Conservation (phyloP, 2,329 filamentous ascomycete genomes). For the Paraphaeosphaeria minitans region DNA sequence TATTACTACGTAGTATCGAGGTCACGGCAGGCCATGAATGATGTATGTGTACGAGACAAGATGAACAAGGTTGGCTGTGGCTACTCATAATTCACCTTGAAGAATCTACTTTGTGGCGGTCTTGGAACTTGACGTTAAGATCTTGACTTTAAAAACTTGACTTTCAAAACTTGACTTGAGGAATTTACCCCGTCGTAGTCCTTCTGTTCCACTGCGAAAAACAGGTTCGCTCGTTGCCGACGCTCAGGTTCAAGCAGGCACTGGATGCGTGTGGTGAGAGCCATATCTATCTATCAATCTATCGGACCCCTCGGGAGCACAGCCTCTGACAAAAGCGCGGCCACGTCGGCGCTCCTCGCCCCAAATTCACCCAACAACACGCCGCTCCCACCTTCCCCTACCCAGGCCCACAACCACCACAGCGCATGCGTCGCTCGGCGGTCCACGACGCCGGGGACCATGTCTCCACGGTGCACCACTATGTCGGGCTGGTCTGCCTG, state of each 20-base stretch:
- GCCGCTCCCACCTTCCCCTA: neutral
- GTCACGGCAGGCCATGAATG: no score
- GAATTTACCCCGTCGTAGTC: no score
- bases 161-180: no score
- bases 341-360: constrained; percentile 19
- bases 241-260: neutral
- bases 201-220: neutral
- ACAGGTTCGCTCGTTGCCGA: neutral
- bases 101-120: no score
- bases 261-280: neutral
- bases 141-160: no score
- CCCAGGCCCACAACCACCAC: constrained; percentile 8
- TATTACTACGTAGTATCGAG: no score
- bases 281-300: no score
- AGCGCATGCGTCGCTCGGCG: constrained; percentile 44
- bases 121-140: no score
- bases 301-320: constrained; percentile 7
- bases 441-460: constrained; percentile 29
- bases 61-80: no score
- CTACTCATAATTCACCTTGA: no score
- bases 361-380: constrained; percentile 8
- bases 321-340: constrained; percentile 13
- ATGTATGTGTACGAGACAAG: no score
- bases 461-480: constrained; percentile 42
- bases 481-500: constrained; percentile 55